A percentile compares a stretch with the other conserved stretches of the same genome.
Conservation (phyloP, 2,329 filamentous ascomycete genomes). For the Anthostomella pinea region DNA sequence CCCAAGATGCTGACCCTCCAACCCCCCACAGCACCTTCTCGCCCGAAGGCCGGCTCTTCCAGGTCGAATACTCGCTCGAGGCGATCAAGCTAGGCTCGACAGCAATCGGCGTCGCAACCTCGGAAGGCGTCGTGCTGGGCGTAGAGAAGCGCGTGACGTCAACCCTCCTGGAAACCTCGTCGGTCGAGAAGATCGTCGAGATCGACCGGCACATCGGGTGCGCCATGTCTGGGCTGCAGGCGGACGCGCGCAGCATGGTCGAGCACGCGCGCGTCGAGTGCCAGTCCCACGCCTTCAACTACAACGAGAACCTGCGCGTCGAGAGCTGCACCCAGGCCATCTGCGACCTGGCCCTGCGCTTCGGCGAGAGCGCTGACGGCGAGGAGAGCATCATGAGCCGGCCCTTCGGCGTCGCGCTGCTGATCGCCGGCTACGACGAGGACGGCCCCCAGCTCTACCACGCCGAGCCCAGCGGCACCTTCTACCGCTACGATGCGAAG, state of each 20-base stretch:
- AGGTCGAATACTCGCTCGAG: slow-evolving; percentile 99
- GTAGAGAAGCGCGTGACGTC: slow-evolving; percentile 99
- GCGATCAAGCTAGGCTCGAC: slow-evolving; percentile 99
- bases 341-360: slow-evolving; percentile 92
- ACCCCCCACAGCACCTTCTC: slow-evolving; percentile 80
- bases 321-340: slow-evolving; percentile 99
- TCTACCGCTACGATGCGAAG: slow-evolving; percentile 99
- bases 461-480: slow-evolving; percentile 95
- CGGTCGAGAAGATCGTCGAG: slow-evolving; percentile 99
- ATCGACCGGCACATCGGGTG: slow-evolving; percentile 99
- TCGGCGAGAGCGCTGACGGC: slow-evolving; percentile 94
- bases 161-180: slow-evolving; percentile 93
- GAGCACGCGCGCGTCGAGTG: slow-evolving; percentile 97
- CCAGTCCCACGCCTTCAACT: slow-evolving; percentile 97
- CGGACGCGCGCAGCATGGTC: slow-evolving; percentile 95
- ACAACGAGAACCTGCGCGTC: slow-evolving; percentile 88
- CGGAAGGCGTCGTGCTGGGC: slow-evolving; percentile 90
- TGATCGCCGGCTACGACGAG: slow-evolving; percentile 97
- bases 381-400: slow-evolving; percentile 99
- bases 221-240: slow-evolving; percentile 97
- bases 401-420: slow-evolving; percentile 91
- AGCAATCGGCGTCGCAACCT: slow-evolving; percentile 95
- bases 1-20: slow-evolving; percentile 6
- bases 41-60: slow-evolving; percentile 98
- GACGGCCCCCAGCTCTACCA: slow-evolving; percentile 97